Conservation (phyloP, 768 basidiomycete genomes). For the Auriscalpium vulgare region DNA sequence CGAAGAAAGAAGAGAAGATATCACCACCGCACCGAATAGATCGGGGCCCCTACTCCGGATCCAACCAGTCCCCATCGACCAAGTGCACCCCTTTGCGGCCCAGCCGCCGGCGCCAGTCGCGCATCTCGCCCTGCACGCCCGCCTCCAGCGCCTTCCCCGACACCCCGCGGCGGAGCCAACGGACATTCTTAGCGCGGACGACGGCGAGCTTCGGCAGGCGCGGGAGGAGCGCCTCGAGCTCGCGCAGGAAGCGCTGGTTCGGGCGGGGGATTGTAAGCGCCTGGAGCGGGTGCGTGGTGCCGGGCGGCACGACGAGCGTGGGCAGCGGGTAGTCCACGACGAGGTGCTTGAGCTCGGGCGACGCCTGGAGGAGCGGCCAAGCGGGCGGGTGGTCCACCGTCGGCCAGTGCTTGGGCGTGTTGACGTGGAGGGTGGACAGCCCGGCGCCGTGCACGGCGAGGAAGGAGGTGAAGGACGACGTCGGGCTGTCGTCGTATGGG, state of each 20-base stretch:
- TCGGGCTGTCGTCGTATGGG: conserved; percentile 57
- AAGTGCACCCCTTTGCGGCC: conserved; percentile 49
- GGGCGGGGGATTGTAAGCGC: conserved; percentile 77
- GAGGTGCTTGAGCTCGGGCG: conserved; percentile 55
- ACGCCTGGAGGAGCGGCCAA: conserved; percentile 35
- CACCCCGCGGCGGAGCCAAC: conserved; percentile 67
- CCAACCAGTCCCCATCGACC: conserved; percentile 68
- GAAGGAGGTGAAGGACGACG: conserved; percentile 50
- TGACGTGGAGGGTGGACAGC: conserved; percentile 56
- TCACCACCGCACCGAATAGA: too few relatives aligned
- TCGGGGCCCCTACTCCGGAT: conserved; percentile 5
- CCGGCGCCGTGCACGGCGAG: conserved; percentile 49
- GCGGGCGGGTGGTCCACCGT: conserved; percentile 47
- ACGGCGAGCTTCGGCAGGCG: conserved; percentile 47
- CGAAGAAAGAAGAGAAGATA: too few relatives aligned
- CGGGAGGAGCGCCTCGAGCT: conserved; percentile 48
- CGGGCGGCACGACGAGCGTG: conserved; percentile 26
- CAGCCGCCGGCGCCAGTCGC: conserved; percentile 61
- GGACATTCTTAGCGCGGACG: conserved; percentile 58
- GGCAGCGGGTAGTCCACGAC: conserved; percentile 70
- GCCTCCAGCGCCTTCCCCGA: conserved; percentile 56
- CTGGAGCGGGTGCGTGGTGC: conserved; percentile 34
- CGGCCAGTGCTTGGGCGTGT: conserved; percentile 52
- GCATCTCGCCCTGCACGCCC: conserved; percentile 77
- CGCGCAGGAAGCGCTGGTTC: conserved; percentile 44